These are phyloP conservation scores for Anthracocystis setariae DNA, from an alignment of 1,284 basidiomycete genomes.

Conservation along the genomic window DNA sequence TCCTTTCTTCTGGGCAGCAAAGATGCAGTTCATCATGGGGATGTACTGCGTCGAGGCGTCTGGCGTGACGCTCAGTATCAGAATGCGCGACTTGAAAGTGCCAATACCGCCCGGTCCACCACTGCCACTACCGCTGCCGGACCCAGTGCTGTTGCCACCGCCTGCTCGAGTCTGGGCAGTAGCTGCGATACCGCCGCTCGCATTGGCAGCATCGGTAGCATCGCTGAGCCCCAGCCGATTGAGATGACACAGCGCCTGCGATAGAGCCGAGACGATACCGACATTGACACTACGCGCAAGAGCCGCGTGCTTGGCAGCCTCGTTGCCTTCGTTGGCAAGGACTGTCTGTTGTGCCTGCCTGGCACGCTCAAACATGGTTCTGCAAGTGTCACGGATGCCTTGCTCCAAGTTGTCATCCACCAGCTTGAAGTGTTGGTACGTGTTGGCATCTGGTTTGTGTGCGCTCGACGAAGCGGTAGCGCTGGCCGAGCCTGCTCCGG, in stretches of 20 bases:
- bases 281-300: conserved; percentile 37
- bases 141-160: conserved; percentile 8
- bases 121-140: neutral
- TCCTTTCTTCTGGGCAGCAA: conserved; percentile 96
- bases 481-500: conserved; percentile 3
- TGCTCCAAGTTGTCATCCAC: conserved; percentile 55
- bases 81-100: conserved; percentile 73
- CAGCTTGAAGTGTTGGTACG: conserved; percentile 60
- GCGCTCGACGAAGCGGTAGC: conserved; percentile 9
- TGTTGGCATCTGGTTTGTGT: conserved; percentile 58
- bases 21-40: conserved; percentile 98
- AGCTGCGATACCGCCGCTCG: conserved; percentile 17
- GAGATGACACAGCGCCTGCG: conserved; percentile 54
- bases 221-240: conserved; percentile 38
- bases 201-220: conserved; percentile 28
- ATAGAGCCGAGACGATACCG: conserved; percentile 47
- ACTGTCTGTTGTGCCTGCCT: conserved; percentile 20
- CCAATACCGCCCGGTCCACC: conserved; percentile 19
- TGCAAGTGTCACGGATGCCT: conserved; percentile 45
- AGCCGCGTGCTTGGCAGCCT: conserved; percentile 28
- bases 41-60: conserved; percentile 89
- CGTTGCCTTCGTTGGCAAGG: conserved; percentile 14
- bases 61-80: conserved; percentile 90
- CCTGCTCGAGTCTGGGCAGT: conserved; percentile 36
- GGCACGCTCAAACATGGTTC: conserved; percentile 39